Evolutionary conservation across 495 filamentous ascomycete species (phyloP).

Genomic region (Pyrenopolyporus hunteri): DNA sequence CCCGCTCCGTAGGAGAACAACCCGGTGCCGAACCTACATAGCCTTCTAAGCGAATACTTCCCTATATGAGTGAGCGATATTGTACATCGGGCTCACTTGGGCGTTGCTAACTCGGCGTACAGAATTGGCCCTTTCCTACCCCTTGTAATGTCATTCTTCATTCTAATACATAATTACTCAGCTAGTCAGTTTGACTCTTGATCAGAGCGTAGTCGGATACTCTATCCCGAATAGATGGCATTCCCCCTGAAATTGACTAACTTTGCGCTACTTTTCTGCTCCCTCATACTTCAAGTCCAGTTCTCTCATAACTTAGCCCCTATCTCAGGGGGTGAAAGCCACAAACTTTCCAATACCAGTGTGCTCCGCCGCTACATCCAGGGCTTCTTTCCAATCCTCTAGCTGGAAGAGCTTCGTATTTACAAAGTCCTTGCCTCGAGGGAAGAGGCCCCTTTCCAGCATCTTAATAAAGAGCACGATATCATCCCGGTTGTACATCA

Average conservation of each 20-base stretch:
- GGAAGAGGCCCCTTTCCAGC: slow-evolving; percentile 43
- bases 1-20: too few species aligned
- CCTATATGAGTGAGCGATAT: background rate
- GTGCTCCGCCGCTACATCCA: slow-evolving; percentile 40
- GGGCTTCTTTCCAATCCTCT: slow-evolving; percentile 43
- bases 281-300: background rate
- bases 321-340: slow-evolving; percentile 27
- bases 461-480: slow-evolving; percentile 42
- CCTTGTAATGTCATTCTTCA: background rate
- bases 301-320: background rate
- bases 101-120: background rate
- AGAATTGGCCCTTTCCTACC: background rate
- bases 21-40: too few species aligned
- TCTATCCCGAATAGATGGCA: too few species aligned
- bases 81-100: background rate
- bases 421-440: slow-evolving; percentile 37
- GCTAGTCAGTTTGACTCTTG: too few species aligned
- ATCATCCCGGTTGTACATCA: slow-evolving; percentile 49
- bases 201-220: too few species aligned
- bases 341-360: slow-evolving; percentile 40
- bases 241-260: too few species aligned
- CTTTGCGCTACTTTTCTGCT: background rate
- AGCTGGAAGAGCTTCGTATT: slow-evolving; percentile 38
- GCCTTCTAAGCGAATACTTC: too few species aligned
- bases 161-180: too few species aligned